A percentile compares a stretch with the other conserved stretches of the same genome.
Conservation (phyloP, 495 filamentous ascomycete species). For the Talaromyces nanjingensis region DNA sequence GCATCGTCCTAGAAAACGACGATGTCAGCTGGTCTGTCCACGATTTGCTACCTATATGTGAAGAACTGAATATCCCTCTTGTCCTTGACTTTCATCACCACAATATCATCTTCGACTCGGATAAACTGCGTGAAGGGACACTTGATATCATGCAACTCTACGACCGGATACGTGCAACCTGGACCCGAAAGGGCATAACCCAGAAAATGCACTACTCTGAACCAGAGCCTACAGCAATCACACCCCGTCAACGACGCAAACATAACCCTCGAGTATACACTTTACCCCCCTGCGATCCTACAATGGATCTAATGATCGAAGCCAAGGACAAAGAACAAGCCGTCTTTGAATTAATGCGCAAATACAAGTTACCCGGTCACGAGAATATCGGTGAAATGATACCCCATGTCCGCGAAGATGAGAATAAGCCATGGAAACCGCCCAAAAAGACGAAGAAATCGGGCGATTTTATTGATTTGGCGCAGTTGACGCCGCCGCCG, state of each 20-base stretch:
- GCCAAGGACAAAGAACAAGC: slow-evolving; percentile 98
- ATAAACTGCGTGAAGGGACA: slow-evolving; percentile 74
- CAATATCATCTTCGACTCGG: slow-evolving; percentile 79
- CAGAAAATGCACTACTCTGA: slow-evolving; percentile 98
- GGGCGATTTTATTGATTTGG: slow-evolving; percentile 43
- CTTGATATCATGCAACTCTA: slow-evolving; percentile 68
- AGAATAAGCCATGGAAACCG: slow-evolving; percentile 55
- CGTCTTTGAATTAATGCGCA: slow-evolving; percentile 89
- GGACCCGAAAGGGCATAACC: slow-evolving; percentile 77
- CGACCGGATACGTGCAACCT: slow-evolving; percentile 73
- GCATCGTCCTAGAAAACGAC: slow-evolving; percentile 90
- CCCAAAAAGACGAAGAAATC: slow-evolving; percentile 43
- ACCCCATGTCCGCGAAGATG: slow-evolving; percentile 69
- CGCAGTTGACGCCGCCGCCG: slow-evolving; percentile 37
- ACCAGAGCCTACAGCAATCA: slow-evolving; percentile 66
- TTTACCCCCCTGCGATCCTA: slow-evolving; percentile 71
- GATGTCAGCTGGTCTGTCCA: slow-evolving; percentile 88
- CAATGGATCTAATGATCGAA: slow-evolving; percentile 97
- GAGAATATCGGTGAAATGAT: slow-evolving; percentile 70
- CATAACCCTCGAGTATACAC: slow-evolving; percentile 71
- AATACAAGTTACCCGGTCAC: slow-evolving; percentile 72
- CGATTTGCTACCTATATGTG: slow-evolving; percentile 82
- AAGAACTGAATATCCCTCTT: slow-evolving; percentile 87
- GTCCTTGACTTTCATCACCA: slow-evolving; percentile 95
- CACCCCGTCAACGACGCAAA: slow-evolving; percentile 67